Evolutionary conservation across 2,329 filamentous ascomycete species (phyloP).

Genomic region (Clarireedia homoeocarpa): DNA sequence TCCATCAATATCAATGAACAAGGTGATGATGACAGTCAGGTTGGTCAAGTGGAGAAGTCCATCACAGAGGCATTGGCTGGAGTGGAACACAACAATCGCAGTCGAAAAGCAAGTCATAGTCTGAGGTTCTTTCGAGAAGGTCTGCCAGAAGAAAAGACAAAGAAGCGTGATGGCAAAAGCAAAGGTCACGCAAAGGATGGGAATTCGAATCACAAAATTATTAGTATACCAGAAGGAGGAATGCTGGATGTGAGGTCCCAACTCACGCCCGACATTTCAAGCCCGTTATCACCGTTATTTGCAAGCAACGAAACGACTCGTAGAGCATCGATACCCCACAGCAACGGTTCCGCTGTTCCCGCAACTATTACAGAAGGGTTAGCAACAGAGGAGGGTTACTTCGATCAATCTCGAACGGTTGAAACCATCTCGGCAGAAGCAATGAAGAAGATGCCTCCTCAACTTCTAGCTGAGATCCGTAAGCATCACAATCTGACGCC

Average conservation of each 20-base stretch:
- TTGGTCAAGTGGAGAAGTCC: constrained; percentile 57
- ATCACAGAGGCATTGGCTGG: constrained; percentile 54
- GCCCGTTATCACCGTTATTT: constrained; percentile 11
- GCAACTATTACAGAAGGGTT: constrained; percentile 17
- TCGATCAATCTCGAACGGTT: constrained; percentile 15
- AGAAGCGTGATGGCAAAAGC: constrained; percentile 40
- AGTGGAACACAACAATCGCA: constrained; percentile 54
- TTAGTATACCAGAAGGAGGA: constrained; percentile 1
- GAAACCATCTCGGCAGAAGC: constrained; percentile 18
- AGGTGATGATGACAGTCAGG: constrained; percentile 43
- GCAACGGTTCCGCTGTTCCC: not conserved
- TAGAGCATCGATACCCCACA: not conserved
- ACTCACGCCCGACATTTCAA: not conserved
- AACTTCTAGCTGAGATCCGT: constrained; percentile 27
- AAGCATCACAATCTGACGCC: constrained; percentile 28
- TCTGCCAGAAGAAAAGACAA: constrained; percentile 49
- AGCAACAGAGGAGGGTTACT: constrained; percentile 23
- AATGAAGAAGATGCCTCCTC: constrained; percentile 22
- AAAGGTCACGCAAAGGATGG: constrained; percentile 27
- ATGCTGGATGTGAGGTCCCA: not conserved
- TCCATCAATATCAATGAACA: constrained; percentile 47
- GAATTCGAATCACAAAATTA: not conserved
- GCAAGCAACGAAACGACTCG: constrained; percentile 1
- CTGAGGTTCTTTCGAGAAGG: constrained; percentile 61
- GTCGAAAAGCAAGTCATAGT: constrained; percentile 60